Percentiles rank a stretch among this genome's conserved stretches.
Conservation (phyloP, 2,329 filamentous ascomycete genomes). For the Bipolaris bicolor region DNA sequence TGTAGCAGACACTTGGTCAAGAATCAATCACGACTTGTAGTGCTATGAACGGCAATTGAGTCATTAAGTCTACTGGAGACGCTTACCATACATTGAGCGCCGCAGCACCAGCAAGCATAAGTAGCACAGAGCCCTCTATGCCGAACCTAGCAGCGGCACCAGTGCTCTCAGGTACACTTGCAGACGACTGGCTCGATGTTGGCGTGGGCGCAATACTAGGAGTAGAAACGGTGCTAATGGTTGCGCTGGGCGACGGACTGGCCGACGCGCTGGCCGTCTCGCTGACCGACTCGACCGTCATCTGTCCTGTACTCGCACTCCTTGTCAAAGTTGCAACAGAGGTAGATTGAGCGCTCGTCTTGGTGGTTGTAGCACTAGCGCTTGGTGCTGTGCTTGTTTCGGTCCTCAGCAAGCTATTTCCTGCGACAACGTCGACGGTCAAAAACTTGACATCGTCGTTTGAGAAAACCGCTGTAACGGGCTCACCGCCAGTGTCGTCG, state of each 20-base stretch:
- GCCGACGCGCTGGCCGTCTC: neutral
- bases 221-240: constrained; percentile 2
- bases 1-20: too few species aligned
- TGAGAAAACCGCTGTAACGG: constrained; percentile 24
- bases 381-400: constrained; percentile 9
- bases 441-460: constrained; percentile 28
- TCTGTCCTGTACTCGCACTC: constrained; percentile 6
- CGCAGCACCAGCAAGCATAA: constrained; percentile 32
- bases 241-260: neutral
- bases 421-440: constrained; percentile 31
- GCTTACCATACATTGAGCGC: constrained; percentile 26
- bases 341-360: constrained; percentile 10
- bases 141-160: constrained; percentile 30
- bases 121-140: constrained; percentile 25
- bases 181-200: constrained; percentile 11
- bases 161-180: constrained; percentile 25
- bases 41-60: neutral
- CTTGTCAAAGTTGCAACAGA: constrained; percentile 9
- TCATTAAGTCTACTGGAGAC: neutral
- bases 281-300: constrained; percentile 2
- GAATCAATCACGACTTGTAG: neutral
- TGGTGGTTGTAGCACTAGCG: constrained; percentile 17
- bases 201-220: constrained; percentile 11
- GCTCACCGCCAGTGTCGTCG: constrained; percentile 9
- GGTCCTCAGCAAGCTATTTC: constrained; percentile 29